A percentile compares a stretch with the other conserved stretches of the same genome.
phyloP scores from a whole-genome alignment of 176 grass and related monocot species.

The Aegilops speltoides region DNA sequence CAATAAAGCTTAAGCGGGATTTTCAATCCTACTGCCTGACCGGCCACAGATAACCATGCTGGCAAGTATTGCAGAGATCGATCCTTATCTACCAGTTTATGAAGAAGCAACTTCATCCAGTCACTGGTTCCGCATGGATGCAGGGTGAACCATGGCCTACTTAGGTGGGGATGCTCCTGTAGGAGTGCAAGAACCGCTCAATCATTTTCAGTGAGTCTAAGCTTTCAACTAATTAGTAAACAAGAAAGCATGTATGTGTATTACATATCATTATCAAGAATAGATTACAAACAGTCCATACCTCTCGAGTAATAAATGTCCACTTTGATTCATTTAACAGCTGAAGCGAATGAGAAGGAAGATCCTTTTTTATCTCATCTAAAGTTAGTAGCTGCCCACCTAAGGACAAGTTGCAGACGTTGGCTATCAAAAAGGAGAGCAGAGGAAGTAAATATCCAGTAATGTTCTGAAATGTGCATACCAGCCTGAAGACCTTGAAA shows the following conservation, averaged over 20 bases:
- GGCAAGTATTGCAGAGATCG: constrained; percentile 54
- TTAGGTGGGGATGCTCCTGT: constrained; percentile 91
- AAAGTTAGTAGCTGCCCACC: constrained; percentile 67
- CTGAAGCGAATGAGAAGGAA: constrained; percentile 60
- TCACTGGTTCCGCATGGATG: constrained; percentile 91
- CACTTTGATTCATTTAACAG: constrained; percentile 73
- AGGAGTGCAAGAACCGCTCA: constrained; percentile 14
- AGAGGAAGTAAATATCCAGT: background rate
- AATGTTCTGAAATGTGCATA: constrained; percentile 21
- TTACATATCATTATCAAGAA: background rate
- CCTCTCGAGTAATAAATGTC: constrained; percentile 93
- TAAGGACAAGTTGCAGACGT: constrained; percentile 34
- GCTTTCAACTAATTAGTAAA: background rate
- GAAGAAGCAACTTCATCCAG: constrained; percentile 81
- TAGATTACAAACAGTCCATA: constrained; percentile 9
- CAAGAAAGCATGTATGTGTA: background rate
- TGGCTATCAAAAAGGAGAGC: constrained; percentile 14
- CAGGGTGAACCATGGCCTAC: constrained; percentile 78
- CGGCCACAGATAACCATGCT: constrained; percentile 78
- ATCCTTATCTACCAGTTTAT: constrained; percentile 6
- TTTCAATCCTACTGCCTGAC: constrained; percentile 75
- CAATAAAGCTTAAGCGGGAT: constrained; percentile 64
- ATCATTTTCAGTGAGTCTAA: background rate
- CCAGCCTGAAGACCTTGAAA: constrained; percentile 65
- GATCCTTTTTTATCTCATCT: constrained; percentile 57